Conservation (phyloP, 2,329 filamentous ascomycete species). For the Rutstroemia sydowiana region DNA sequence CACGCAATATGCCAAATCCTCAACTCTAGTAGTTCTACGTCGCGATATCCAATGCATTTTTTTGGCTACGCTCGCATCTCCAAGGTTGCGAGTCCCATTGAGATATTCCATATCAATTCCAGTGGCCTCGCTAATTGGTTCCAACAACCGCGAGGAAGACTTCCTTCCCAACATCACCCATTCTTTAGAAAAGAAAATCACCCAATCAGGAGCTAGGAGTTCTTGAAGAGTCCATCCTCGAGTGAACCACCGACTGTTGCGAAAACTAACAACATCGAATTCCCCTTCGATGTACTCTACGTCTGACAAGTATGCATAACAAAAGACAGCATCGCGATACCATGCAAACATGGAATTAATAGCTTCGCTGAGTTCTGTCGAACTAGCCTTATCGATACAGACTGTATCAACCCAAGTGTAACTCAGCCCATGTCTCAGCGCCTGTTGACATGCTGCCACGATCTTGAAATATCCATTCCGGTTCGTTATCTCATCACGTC, state of each 20-base stretch:
- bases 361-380: not conserved
- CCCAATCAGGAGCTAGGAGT: not conserved
- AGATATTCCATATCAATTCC: not conserved
- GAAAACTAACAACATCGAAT: not conserved
- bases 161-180: not conserved
- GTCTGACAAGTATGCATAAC: constrained; percentile 1
- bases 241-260: not conserved
- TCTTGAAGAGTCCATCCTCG: not conserved
- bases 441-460: not conserved
- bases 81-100: not conserved
- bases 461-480: not conserved
- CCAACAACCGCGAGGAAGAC: not conserved
- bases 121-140: not conserved
- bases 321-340: not conserved
- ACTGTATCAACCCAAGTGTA: not conserved
- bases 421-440: not conserved
- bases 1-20: not conserved
- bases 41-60: not conserved
- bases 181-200: not conserved
- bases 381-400: constrained; percentile 2
- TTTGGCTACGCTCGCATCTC: not conserved
- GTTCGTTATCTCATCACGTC: not conserved
- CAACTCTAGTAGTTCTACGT: not conserved
- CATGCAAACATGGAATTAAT: constrained; percentile 5
- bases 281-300: not conserved